A percentile compares a stretch with the other conserved stretches of the same genome.
phyloP scores from a whole-genome alignment of 805 yeast genomes.

The Kodamaea kaohsiungensis region DNA sequence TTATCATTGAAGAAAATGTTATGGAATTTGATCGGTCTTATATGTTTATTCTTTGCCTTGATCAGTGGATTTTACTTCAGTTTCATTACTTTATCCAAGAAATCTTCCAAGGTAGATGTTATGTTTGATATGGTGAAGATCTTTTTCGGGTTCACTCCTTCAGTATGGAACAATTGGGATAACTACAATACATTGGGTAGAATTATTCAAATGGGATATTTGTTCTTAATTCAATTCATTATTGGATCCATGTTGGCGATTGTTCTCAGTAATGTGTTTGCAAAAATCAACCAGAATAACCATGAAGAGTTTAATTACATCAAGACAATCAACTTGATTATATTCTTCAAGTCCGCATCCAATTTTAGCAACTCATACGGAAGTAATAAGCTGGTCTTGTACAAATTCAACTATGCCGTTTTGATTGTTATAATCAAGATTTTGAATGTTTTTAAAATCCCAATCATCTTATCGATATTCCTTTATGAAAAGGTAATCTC shows the following conservation, averaged over 20 bases:
- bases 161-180: constrained; percentile 59
- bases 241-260: constrained; percentile 57
- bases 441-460: constrained; percentile 35
- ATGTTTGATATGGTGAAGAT: constrained; percentile 53
- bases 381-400: constrained; percentile 11
- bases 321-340: constrained; percentile 38
- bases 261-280: constrained; percentile 46
- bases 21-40: constrained; percentile 49
- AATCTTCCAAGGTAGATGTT: constrained; percentile 42
- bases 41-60: constrained; percentile 49
- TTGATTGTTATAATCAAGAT: constrained; percentile 14
- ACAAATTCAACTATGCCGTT: constrained; percentile 1
- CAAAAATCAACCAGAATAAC: constrained; percentile 29
- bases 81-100: constrained; percentile 49
- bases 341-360: constrained; percentile 36
- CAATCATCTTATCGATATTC: constrained; percentile 34
- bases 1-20: constrained; percentile 53
- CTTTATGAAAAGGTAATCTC: constrained; percentile 31
- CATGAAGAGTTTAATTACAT: constrained; percentile 43
- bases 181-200: constrained; percentile 49
- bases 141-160: constrained; percentile 60
- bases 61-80: constrained; percentile 58
- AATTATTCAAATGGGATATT: constrained; percentile 48
- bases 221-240: constrained; percentile 55
- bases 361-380: constrained; percentile 13